Conservation (phyloP, 2,329 filamentous ascomycete genomes). For the Tolypocladium capitatum region DNA sequence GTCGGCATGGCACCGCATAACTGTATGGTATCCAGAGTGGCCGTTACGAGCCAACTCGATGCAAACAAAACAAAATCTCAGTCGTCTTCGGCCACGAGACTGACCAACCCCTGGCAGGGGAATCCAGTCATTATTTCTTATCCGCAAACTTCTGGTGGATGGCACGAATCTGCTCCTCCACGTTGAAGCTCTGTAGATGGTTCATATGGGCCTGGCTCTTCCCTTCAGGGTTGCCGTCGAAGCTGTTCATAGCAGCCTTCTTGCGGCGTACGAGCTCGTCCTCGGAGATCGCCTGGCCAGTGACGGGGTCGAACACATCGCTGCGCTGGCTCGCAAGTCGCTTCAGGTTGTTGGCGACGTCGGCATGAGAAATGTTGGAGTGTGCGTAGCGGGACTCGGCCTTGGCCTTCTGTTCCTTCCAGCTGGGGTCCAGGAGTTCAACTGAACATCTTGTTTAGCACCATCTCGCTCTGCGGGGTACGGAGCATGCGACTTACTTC, state of each 20-base stretch:
- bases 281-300: constrained; percentile 54
- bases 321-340: constrained; percentile 79
- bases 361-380: constrained; percentile 72
- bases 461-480: not conserved
- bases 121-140: constrained; percentile 16
- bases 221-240: constrained; percentile 52
- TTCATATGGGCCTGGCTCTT: constrained; percentile 39
- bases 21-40: not conserved
- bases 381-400: constrained; percentile 72
- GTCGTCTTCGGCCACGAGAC: not conserved
- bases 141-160: constrained; percentile 42
- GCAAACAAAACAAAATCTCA: not conserved
- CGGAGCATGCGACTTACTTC: constrained; percentile 41
- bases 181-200: constrained; percentile 56
- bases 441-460: constrained; percentile 40
- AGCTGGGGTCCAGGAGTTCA: constrained; percentile 82
- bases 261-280: constrained; percentile 67
- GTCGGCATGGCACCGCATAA: not conserved
- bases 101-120: not conserved
- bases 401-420: constrained; percentile 92
- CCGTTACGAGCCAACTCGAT: not conserved
- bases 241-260: constrained; percentile 51
- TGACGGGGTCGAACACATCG: constrained; percentile 71
- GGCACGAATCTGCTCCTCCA: constrained; percentile 71
- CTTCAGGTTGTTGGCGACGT: constrained; percentile 90